Percentiles rank a stretch among this genome's conserved stretches.
These are phyloP conservation scores for Fraxinus floribunda DNA, from an alignment of 305 asterid species.

Conservation along the genomic window DNA sequence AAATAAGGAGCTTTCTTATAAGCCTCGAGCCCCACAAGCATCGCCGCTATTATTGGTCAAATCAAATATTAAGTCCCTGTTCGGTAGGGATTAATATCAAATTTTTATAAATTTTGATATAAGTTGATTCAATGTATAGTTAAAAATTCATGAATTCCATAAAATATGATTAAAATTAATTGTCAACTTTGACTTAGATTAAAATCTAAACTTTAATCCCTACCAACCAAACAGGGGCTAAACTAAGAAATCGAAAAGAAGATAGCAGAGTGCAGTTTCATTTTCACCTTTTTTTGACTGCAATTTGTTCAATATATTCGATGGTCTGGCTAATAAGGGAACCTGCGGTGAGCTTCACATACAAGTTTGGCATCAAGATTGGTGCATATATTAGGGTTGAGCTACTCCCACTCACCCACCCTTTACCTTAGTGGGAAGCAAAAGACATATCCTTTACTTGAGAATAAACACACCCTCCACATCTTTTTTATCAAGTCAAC, in stretches of 20 bases:
- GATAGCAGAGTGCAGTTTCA: background rate
- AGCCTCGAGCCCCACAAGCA: background rate
- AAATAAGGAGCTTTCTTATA: too few relatives aligned
- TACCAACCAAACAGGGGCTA: background rate
- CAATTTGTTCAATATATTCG: background rate
- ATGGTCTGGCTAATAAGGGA: background rate
- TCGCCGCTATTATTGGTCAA: too few relatives aligned
- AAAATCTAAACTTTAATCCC: background rate
- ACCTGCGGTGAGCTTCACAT: constrained; percentile 31
- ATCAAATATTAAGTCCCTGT: background rate
- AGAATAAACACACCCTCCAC: constrained; percentile 35
- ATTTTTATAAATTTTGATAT: too few relatives aligned
- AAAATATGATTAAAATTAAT: too few relatives aligned
- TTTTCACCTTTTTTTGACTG: background rate
- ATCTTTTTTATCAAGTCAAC: constrained; percentile 28
- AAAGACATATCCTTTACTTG: constrained; percentile 44
- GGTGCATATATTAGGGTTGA: constrained; percentile 28
- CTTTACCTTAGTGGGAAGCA: constrained; percentile 48
- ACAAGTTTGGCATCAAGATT: constrained; percentile 42
- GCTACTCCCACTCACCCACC: constrained; percentile 1
- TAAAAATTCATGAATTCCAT: too few relatives aligned
- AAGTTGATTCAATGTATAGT: background rate
- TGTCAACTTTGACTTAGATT: too few relatives aligned
- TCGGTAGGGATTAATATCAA: background rate
- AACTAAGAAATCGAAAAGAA: background rate